phyloP scores from a whole-genome alignment of 2,329 filamentous ascomycete genomes.

The Mycosphaerella arachidis region DNA sequence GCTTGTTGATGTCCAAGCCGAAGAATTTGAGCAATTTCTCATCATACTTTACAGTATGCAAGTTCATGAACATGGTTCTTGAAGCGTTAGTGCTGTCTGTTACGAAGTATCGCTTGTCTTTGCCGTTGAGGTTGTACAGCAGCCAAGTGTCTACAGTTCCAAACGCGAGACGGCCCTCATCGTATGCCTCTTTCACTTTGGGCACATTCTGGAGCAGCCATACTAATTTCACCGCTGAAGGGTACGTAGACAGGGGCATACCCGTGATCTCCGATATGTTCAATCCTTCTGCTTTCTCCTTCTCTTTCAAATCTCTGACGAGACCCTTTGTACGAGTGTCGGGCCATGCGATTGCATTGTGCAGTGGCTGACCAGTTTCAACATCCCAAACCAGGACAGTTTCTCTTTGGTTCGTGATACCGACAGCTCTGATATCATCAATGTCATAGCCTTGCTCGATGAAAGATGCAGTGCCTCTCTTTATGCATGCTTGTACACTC shows the following conservation, averaged over 20 bases:
- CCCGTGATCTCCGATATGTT: constrained; percentile 61
- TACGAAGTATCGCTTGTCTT: constrained; percentile 63
- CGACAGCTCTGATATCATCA: constrained; percentile 68
- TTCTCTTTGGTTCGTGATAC: constrained; percentile 86
- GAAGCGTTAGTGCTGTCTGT: constrained; percentile 86
- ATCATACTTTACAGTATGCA: constrained; percentile 76
- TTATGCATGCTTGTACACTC: constrained; percentile 75
- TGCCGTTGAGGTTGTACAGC: constrained; percentile 76
- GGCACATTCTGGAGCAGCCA: constrained; percentile 74
- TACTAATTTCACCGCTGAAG: constrained; percentile 78
- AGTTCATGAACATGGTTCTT: constrained; percentile 91
- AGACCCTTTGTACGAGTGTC: constrained; percentile 75
- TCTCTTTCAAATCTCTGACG: constrained; percentile 69
- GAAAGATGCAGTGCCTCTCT: constrained; percentile 68
- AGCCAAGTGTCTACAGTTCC: constrained; percentile 88
- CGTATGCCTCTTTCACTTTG: constrained; percentile 68
- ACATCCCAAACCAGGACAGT: constrained; percentile 82
- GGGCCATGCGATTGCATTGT: constrained; percentile 86
- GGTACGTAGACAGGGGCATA: constrained; percentile 81
- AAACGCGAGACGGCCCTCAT: constrained; percentile 74
- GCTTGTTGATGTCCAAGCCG: constrained; percentile 64
- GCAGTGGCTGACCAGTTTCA: constrained; percentile 70
- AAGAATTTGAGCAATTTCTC: constrained; percentile 77
- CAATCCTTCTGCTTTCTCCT: constrained; percentile 63
- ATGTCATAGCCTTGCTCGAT: constrained; percentile 61